phyloP scores from a whole-genome alignment of 495 filamentous ascomycete genomes.

The Neurospora sp. region DNA sequence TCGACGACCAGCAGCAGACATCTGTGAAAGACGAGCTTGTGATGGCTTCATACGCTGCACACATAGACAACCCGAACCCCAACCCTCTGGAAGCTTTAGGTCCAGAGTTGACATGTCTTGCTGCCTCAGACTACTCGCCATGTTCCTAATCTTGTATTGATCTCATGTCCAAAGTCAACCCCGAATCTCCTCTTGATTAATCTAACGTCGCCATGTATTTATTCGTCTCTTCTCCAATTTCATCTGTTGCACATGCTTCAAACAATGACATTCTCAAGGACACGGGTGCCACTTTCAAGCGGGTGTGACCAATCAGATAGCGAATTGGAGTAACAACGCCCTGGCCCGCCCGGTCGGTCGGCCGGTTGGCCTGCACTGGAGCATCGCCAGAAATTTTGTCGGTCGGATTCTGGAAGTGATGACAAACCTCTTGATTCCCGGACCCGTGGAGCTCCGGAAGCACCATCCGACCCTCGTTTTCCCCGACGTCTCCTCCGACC shows the following conservation, averaged over 20 bases:
- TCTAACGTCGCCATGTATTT: not conserved
- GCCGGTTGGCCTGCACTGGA: not conserved
- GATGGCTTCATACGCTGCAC: not conserved
- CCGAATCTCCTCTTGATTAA: not conserved
- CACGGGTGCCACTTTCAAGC: not conserved
- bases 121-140: not conserved
- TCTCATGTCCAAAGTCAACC: not conserved
- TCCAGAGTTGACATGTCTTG: not conserved
- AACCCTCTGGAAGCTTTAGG: not conserved
- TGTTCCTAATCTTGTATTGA: not conserved
- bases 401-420: conserved; percentile 9
- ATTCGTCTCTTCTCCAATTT: not conserved
- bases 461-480: conserved; percentile 10
- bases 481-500: not conserved
- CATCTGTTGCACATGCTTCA: not conserved
- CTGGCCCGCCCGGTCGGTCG: not conserved
- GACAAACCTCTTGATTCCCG: conserved; percentile 13
- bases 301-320: not conserved
- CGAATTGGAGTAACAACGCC: not conserved
- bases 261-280: not conserved
- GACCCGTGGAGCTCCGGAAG: conserved; percentile 5
- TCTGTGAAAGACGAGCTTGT: not conserved
- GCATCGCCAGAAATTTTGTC: conserved; percentile 20
- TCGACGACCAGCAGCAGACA: not conserved
- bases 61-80: not conserved